Evolutionary conservation across 2,329 filamentous ascomycete species (phyloP).

Genomic region (Verticillium klebahnii): DNA sequence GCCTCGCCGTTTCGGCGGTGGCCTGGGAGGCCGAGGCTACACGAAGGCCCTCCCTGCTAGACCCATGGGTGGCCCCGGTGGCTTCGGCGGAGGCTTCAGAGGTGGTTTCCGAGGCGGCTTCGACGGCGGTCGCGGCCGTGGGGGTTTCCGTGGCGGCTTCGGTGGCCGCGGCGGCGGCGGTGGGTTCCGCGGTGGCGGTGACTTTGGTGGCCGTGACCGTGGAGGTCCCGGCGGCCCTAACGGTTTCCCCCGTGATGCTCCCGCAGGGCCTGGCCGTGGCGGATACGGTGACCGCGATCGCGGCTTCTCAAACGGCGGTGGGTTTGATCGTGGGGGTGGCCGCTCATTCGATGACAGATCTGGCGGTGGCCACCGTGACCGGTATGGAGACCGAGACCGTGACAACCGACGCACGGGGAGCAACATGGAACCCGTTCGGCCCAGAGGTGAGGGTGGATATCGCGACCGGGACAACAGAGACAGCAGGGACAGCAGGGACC

Average conservation of each 20-base stretch:
- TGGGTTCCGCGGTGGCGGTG: constrained; percentile 34
- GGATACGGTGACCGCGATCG: constrained; percentile 33
- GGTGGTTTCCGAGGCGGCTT: constrained; percentile 39
- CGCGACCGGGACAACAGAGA: constrained; percentile 21
- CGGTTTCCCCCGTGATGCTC: constrained; percentile 53
- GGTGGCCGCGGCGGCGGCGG: constrained; percentile 50
- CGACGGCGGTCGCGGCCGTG: constrained; percentile 26
- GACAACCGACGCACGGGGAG: constrained; percentile 58
- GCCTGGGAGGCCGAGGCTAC: constrained; percentile 87
- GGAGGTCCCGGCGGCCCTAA: constrained; percentile 30
- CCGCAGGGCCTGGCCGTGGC: constrained; percentile 53
- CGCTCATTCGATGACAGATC: constrained; percentile 24
- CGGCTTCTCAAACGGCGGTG: constrained; percentile 33
- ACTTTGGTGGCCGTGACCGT: constrained; percentile 37
- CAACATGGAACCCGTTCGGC: constrained; percentile 80
- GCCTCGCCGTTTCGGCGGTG: constrained; percentile 85
- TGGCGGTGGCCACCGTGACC: constrained; percentile 39
- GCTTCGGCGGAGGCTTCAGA: constrained; percentile 50
- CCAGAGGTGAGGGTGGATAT: constrained; percentile 54
- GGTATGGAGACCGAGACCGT: constrained; percentile 18
- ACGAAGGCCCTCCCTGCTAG: constrained; percentile 74
- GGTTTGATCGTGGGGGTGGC: constrained; percentile 45
- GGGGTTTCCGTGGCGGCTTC: constrained; percentile 40
- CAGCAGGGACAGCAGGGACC: constrained; percentile 34
- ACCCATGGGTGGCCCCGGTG: constrained; percentile 60